Percentiles rank a stretch among this genome's conserved stretches.
These are phyloP conservation scores for Sugiyamaella marilandica DNA, from an alignment of 805 yeast genomes.

Conservation along the genomic window DNA sequence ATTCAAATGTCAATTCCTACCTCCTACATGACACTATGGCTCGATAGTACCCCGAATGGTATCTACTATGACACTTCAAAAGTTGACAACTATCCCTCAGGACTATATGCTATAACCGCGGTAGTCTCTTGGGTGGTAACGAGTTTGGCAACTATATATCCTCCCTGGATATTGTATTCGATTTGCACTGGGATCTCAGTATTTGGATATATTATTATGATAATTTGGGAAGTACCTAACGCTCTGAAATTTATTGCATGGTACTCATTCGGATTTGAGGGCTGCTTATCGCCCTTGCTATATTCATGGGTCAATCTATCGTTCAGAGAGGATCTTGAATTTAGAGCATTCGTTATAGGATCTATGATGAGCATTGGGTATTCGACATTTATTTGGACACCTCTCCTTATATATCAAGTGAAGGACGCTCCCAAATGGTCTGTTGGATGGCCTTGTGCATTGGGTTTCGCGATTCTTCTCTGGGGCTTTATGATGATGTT, in stretches of 20 bases:
- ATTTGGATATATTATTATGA: conserved; percentile 41
- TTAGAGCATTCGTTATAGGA: conserved; percentile 10
- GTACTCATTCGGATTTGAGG: conserved; percentile 10
- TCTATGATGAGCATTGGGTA: conserved; percentile 12
- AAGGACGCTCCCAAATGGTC: conserved; percentile 9
- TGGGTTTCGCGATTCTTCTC: conserved; percentile 1
- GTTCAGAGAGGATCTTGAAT: conserved; percentile 7
- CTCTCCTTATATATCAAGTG: conserved; percentile 10
- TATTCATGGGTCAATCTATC: conserved; percentile 50
- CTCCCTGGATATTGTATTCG: conserved; percentile 32
- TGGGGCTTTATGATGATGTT: conserved; percentile 10
- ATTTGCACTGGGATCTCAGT: conserved; percentile 33
- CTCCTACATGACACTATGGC: conserved; percentile 43
- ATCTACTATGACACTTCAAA: conserved; percentile 28
- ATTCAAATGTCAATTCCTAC: conserved; percentile 28
- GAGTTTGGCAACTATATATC: conserved; percentile 33
- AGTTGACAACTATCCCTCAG: conserved; percentile 41
- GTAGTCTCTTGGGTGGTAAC: conserved; percentile 39
- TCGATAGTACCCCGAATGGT: conserved; percentile 31
- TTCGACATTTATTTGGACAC: conserved; percentile 11
- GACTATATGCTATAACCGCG: conserved; percentile 8
- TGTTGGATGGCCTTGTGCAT: conserved; percentile 7
- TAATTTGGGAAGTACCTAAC: conserved; percentile 45
- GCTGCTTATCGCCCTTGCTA: conserved; percentile 39
- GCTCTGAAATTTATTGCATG: conserved; percentile 35